These are phyloP conservation scores for Fomitopsis serialis DNA, from an alignment of 768 basidiomycete species.

Conservation along the genomic window DNA sequence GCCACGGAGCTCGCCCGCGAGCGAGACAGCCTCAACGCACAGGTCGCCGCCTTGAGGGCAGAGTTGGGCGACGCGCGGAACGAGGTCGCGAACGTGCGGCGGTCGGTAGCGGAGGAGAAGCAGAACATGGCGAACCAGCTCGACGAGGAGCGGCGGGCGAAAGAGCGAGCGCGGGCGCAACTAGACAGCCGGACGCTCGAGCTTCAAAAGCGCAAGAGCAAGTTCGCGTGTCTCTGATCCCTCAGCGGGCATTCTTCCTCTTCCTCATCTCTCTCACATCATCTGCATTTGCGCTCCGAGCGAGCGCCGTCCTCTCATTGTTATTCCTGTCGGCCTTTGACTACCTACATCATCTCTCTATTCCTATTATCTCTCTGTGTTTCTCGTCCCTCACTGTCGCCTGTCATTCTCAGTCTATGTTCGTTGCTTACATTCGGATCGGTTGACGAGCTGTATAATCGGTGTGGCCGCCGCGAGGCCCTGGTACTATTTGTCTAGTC, in stretches of 20 bases:
- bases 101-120: constrained; percentile 84
- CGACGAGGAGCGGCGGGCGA: constrained; percentile 84
- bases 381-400: constrained; percentile 1
- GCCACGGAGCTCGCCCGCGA: constrained; percentile 86
- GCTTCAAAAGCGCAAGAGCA: constrained; percentile 78
- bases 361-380: background rate
- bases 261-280: background rate
- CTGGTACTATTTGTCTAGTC: background rate
- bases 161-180: constrained; percentile 83
- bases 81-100: constrained; percentile 72
- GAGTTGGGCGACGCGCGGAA: constrained; percentile 76
- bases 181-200: constrained; percentile 88
- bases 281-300: background rate
- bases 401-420: background rate
- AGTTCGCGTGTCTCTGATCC: constrained; percentile 80
- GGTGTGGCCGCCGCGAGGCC: background rate
- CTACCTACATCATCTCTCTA: background rate
- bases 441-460: background rate
- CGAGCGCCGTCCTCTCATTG: constrained; percentile 1
- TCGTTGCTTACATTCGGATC: background rate
- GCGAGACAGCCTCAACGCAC: constrained; percentile 65
- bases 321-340: background rate
- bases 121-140: constrained; percentile 77
- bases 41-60: constrained; percentile 60
- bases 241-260: background rate